Base-by-base conservation (phyloP, 768 basidiomycete species). In the Suillus alpinus region DNA sequence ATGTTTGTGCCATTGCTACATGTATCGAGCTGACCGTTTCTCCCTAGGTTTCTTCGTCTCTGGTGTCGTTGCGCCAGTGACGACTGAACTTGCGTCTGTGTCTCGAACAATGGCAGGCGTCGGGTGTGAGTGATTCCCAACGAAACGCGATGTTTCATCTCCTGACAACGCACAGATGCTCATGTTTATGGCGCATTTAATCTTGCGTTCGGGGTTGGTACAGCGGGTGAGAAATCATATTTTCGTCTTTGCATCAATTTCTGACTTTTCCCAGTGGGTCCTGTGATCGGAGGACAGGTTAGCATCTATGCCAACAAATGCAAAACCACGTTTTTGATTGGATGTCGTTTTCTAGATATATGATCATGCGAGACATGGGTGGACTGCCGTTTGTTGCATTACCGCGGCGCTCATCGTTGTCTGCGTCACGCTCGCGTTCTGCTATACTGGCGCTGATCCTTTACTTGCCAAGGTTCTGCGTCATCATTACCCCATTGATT, bases 131-230 rank as follows among this genome's bases (percentile, higher is more conserved):
- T 70, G 14, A 40, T 56, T 61, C 31, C 41, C 6, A 37, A n/a
- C 39, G 37, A 26, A 53, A 26, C 16, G 32, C 41, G 36, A 59
- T 12, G 23, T 20, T 51, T 23, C 8, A 32, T 62, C 34, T 43
- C 20, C 43, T 62, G 46, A 63, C 23, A 44, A 14, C 32, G 10
- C 31, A 32, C 65, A 91, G 90, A 87, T 71, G 89, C 82, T 0
- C 89, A 91, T 66, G 80, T 88, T 3, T 92, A 89, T 66, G 89
- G 85, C 4, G 86, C 84, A 0, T 90, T 89, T 68, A 92, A 91
- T 73, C 67, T 91, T 12, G 84, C 83, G 3, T 90, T 85, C 62
- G 89, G 86, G 1, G 68, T 88, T 59, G 89, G 88, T 34, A 81
- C 85, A 37, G 74, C 83, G 50, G 67, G 89, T 89, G 64, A 70